phyloP scores from a whole-genome alignment of 2,329 filamentous ascomycete species.

The Chaetomium sp. region DNA sequence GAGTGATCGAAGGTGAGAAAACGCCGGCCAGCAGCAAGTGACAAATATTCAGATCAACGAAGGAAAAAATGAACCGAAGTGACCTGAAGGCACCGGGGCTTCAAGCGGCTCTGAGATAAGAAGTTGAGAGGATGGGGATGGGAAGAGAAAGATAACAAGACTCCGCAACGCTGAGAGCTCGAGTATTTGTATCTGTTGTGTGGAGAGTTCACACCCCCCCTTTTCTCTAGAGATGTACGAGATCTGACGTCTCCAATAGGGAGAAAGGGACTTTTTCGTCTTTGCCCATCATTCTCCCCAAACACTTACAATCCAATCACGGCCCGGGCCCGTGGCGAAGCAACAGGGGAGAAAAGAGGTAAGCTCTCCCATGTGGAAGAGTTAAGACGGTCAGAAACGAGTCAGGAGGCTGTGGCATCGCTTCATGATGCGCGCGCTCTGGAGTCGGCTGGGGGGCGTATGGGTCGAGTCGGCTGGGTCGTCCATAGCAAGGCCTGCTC shows the following conservation, averaged over 20 bases:
- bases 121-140: neutral
- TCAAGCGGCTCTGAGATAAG: neutral
- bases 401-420: neutral
- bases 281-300: too few relatives aligned
- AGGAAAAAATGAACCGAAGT: neutral
- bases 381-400: neutral
- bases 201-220: neutral
- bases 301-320: too few relatives aligned
- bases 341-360: too few relatives aligned
- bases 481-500: neutral
- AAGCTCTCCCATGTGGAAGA: too few relatives aligned
- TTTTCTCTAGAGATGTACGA: neutral
- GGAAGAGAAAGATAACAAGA: neutral
- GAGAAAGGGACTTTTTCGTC: neutral
- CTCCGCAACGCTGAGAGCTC: neutral
- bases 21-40: conserved; percentile 1
- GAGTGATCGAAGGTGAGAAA: neutral
- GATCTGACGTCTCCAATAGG: neutral
- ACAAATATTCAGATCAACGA: neutral
- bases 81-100: neutral
- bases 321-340: too few relatives aligned
- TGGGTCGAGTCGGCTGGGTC: too few relatives aligned
- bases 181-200: neutral
- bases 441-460: too few relatives aligned
- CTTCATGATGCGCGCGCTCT: neutral